These are phyloP conservation scores for Penicillium sp. DNA, from an alignment of 2,329 filamentous ascomycete species.

Conservation along the genomic window DNA sequence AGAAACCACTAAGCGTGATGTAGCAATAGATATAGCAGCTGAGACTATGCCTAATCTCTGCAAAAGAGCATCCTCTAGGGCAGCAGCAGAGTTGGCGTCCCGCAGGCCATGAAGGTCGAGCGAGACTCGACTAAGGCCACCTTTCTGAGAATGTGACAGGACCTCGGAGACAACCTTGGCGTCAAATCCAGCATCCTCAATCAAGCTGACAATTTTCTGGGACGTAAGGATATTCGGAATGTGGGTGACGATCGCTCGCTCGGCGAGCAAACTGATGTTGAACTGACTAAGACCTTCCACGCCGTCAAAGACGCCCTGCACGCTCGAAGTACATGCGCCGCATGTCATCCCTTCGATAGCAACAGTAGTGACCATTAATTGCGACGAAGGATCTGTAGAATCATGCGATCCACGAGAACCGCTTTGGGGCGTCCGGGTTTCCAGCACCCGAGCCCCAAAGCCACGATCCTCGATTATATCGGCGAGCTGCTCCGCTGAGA, in stretches of 20 bases:
- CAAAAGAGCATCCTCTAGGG: constrained; percentile 71
- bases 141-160: constrained; percentile 60
- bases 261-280: constrained; percentile 92
- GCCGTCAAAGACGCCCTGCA: constrained; percentile 79
- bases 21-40: constrained; percentile 75
- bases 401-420: constrained; percentile 41
- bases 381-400: constrained; percentile 39
- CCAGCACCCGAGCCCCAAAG: constrained; percentile 79
- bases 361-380: constrained; percentile 74
- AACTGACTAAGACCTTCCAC: constrained; percentile 82
- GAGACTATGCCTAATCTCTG: constrained; percentile 73
- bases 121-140: constrained; percentile 64
- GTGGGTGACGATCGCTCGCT: constrained; percentile 87
- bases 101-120: constrained; percentile 84
- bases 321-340: constrained; percentile 90
- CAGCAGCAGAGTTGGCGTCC: constrained; percentile 72
- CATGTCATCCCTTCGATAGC: constrained; percentile 97
- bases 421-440: constrained; percentile 60
- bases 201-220: constrained; percentile 77
- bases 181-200: constrained; percentile 90
- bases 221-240: constrained; percentile 72
- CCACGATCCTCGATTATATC: constrained; percentile 71
- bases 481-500: constrained; percentile 59
- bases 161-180: constrained; percentile 76
- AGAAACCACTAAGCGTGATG: constrained; percentile 73